phyloP scores from a whole-genome alignment of 345 rosid species.

The Kandelia obovata region DNA sequence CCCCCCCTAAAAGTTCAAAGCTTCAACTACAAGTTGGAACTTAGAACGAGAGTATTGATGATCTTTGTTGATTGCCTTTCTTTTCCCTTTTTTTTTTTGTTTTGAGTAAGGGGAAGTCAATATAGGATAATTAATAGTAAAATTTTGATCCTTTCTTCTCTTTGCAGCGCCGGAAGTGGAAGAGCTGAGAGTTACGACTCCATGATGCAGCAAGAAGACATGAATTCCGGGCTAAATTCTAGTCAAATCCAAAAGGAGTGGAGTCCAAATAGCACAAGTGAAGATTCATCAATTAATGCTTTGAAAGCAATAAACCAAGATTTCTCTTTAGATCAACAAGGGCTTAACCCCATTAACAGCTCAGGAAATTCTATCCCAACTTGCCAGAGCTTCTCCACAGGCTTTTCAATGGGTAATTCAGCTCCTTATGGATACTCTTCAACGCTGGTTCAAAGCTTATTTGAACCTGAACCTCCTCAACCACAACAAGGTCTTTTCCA shows the following conservation, averaged over 20 bases:
- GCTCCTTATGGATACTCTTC: constrained; percentile 22
- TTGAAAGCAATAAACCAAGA: constrained; percentile 27
- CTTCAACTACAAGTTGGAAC: constrained; percentile 25
- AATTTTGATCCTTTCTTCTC: neutral
- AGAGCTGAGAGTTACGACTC: constrained; percentile 16
- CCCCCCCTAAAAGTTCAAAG: neutral
- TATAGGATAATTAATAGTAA: constrained; percentile 10
- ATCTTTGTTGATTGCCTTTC: neutral
- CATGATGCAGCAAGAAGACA: constrained; percentile 25
- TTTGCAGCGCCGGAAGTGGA: constrained; percentile 15
- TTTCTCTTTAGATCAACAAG: constrained; percentile 20
- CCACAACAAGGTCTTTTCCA: constrained; percentile 18
- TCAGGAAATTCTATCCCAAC: constrained; percentile 8
- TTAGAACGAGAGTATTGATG: neutral
- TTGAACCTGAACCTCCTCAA: constrained; percentile 17
- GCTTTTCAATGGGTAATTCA: constrained; percentile 20
- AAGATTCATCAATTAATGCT: constrained; percentile 28
- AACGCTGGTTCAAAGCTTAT: constrained; percentile 17
- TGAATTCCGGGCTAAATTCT: constrained; percentile 18
- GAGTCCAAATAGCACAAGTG: constrained; percentile 36
- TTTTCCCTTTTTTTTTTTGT: neutral
- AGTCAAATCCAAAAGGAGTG: constrained; percentile 40
- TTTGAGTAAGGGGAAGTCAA: constrained; percentile 19
- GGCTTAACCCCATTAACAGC: constrained; percentile 1
- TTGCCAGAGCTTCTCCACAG: constrained; percentile 22